Conservation (phyloP, 768 basidiomycete genomes). For the Tulasnella calospora region DNA sequence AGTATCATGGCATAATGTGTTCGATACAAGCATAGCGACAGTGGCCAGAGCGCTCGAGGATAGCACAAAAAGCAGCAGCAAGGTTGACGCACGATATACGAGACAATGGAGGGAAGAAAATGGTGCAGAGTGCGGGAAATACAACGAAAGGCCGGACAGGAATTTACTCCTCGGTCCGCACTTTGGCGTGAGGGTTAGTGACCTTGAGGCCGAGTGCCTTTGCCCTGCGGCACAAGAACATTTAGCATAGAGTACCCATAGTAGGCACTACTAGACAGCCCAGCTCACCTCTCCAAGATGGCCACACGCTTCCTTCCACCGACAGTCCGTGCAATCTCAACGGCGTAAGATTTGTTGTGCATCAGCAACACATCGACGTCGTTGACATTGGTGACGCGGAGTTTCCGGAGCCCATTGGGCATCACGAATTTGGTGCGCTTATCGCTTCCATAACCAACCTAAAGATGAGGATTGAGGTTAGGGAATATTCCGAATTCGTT, state of each 20-base stretch:
- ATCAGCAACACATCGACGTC: conserved; percentile 94
- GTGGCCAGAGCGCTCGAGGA: neutral
- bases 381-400: conserved; percentile 88
- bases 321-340: conserved; percentile 94
- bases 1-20: neutral
- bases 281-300: conserved; percentile 76
- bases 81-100: neutral
- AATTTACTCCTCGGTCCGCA: conserved; percentile 83
- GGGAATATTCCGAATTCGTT: neutral
- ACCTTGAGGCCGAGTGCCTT: conserved; percentile 87
- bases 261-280: conserved; percentile 3
- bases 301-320: conserved; percentile 89
- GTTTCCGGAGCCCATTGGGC: conserved; percentile 93
- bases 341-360: conserved; percentile 96
- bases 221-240: conserved; percentile 46
- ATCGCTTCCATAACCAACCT: conserved; percentile 90
- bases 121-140: neutral
- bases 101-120: neutral
- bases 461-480: neutral
- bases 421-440: conserved; percentile 90
- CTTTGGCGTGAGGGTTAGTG: conserved; percentile 84
- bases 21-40: neutral
- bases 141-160: conserved; percentile 7
- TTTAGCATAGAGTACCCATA: neutral
- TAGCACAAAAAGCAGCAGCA: neutral